A percentile compares a stretch with the other conserved stretches of the same genome.
Conservation (phyloP, 257 asterid genomes). For the Salvia rosmarinus region DNA sequence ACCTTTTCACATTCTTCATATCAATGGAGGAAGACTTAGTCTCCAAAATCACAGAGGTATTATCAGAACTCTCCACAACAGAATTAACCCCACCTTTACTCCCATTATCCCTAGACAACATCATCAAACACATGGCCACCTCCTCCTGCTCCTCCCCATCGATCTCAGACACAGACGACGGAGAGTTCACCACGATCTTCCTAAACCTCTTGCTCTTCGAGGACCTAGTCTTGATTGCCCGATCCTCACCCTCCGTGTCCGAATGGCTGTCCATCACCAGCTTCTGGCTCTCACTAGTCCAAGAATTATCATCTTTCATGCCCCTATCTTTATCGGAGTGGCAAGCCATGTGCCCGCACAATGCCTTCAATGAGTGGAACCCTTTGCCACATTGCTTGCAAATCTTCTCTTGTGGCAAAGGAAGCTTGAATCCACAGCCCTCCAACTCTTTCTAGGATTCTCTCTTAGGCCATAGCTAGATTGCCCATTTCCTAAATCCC, state of each 20-base stretch:
- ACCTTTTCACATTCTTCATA: constrained; percentile 46
- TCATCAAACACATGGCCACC: constrained; percentile 79
- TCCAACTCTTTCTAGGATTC: constrained; percentile 82
- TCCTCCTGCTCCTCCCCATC: constrained; percentile 86
- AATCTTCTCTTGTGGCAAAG: constrained; percentile 59
- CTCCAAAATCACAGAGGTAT: constrained; percentile 75
- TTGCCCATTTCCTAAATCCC: constrained; percentile 53
- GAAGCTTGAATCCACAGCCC: constrained; percentile 51
- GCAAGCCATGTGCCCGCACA: constrained; percentile 96
- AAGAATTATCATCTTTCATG: constrained; percentile 76
- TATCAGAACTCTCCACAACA: constrained; percentile 80
- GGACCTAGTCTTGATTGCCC: constrained; percentile 50
- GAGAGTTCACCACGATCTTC: constrained; percentile 50
- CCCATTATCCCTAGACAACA: constrained; percentile 85
- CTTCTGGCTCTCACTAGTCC: constrained; percentile 82
- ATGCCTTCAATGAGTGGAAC: constrained; percentile 77
- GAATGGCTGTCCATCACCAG: constrained; percentile 64
- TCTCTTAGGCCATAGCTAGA: constrained; percentile 75
- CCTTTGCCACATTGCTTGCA: constrained; percentile 96
- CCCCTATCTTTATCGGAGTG: constrained; percentile 78
- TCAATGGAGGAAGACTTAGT: constrained; percentile 79
- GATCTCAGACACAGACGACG: constrained; percentile 74
- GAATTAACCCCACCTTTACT: constrained; percentile 66
- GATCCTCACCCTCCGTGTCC: constrained; percentile 68
- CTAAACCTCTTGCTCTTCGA: constrained; percentile 56